Conservation (phyloP, 352 stramenopile genomes). For the Phytophthora tubulina region DNA sequence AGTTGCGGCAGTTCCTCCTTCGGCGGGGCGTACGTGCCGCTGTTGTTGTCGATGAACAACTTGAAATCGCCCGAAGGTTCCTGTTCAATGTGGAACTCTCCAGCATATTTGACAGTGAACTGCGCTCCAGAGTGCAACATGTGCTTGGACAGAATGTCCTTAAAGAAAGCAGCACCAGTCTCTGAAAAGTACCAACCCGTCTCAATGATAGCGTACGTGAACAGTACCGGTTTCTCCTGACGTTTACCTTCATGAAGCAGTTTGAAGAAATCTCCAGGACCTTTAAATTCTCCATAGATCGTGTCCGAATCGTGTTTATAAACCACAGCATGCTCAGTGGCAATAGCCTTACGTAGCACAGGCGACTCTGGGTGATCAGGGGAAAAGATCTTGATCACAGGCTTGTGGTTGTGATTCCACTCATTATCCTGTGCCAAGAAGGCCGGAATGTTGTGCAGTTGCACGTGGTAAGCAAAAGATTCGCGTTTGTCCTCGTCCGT, state of each 20-base stretch:
- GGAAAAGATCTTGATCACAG: constrained; percentile 47
- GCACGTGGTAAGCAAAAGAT: constrained; percentile 42
- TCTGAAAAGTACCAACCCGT: constrained; percentile 58
- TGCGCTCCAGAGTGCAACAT: constrained; percentile 45
- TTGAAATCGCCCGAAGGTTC: constrained; percentile 38
- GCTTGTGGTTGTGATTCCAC: constrained; percentile 51
- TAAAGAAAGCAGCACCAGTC: constrained; percentile 53
- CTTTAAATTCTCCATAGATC: constrained; percentile 34
- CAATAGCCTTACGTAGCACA: constrained; percentile 40
- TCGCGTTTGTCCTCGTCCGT: constrained; percentile 41
- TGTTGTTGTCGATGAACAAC: constrained; percentile 58
- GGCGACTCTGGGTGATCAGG: constrained; percentile 38
- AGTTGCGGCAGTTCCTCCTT: constrained; percentile 44
- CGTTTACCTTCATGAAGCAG: constrained; percentile 43
- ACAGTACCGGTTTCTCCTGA: constrained; percentile 44
- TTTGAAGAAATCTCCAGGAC: constrained; percentile 42
- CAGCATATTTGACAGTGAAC: constrained; percentile 48
- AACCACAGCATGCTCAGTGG: constrained; percentile 39
- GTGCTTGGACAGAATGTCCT: constrained; percentile 61
- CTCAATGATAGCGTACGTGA: constrained; percentile 49
- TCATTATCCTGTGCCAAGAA: constrained; percentile 41
- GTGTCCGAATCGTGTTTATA: constrained; percentile 34
- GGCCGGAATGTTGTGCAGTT: constrained; percentile 44
- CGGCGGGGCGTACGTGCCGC: constrained; percentile 49
- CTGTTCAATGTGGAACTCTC: constrained; percentile 51